phyloP scores from a whole-genome alignment of 2,329 filamentous ascomycete species.

The Clonostachys byssicola region DNA sequence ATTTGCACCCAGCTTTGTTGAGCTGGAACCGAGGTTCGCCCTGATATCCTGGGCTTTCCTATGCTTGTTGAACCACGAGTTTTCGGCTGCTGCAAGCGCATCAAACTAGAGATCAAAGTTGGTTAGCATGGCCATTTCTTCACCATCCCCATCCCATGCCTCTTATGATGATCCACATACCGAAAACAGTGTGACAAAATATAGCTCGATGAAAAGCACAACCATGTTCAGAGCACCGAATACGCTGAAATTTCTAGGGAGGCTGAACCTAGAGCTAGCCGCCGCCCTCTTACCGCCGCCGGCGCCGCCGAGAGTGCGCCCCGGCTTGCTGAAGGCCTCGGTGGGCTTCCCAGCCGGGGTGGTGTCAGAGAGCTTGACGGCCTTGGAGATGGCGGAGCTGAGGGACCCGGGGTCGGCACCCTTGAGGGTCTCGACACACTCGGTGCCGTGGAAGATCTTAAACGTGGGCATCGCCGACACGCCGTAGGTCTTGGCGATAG shows the following conservation, averaged over 20 bases:
- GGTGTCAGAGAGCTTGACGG: conserved; percentile 45
- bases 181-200: conserved; percentile 57
- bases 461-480: conserved; percentile 93
- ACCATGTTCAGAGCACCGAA: conserved; percentile 43
- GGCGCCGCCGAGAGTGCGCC: conserved; percentile 51
- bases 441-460: conserved; percentile 77
- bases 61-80: conserved; percentile 53
- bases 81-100: conserved; percentile 56
- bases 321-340: conserved; percentile 47
- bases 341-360: conserved; percentile 35
- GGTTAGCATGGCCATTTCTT: conserved; percentile 12
- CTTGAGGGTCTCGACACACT: conserved; percentile 69
- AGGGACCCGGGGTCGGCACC: conserved; percentile 79
- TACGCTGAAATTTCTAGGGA: conserved; percentile 22
- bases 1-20: conserved; percentile 3
- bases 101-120: conserved; percentile 42
- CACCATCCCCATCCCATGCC: neutral
- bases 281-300: conserved; percentile 13
- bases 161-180: conserved; percentile 29
- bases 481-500: conserved; percentile 71
- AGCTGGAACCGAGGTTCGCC: conserved; percentile 5
- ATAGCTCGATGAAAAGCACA: conserved; percentile 54
- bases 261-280: conserved; percentile 1
- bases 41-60: conserved; percentile 12
- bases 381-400: conserved; percentile 70